These are phyloP conservation scores for Carex kokanica DNA, from an alignment of 176 grass and related monocot species.

Conservation along the genomic window DNA sequence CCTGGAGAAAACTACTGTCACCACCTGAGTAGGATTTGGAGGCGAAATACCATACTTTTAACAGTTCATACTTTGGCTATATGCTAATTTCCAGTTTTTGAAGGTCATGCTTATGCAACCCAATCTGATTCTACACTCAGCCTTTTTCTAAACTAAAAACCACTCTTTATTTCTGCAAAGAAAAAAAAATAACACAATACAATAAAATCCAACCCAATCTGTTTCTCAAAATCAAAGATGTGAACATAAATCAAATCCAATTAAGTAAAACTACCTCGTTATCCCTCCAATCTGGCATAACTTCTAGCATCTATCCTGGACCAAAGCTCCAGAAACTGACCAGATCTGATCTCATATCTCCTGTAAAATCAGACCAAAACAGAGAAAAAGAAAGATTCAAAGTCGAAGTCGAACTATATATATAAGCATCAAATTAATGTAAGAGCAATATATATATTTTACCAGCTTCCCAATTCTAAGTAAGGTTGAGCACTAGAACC, in stretches of 20 bases:
- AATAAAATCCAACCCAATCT: not conserved
- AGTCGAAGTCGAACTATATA: not conserved
- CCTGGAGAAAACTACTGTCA: not conserved
- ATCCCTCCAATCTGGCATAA: constrained; percentile 30
- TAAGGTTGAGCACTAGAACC: not conserved
- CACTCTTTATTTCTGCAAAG: not conserved
- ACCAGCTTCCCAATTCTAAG: constrained; percentile 17
- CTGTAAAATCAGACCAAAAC: constrained; percentile 20
- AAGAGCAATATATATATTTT: not conserved
- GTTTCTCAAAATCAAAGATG: not conserved
- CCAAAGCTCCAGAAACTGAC: constrained; percentile 20
- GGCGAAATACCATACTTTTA: not conserved
- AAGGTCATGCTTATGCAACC: not conserved
- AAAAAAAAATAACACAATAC: not conserved
- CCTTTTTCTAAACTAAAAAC: not conserved
- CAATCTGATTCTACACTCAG: not conserved
- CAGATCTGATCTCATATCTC: constrained; percentile 28
- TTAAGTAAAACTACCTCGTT: constrained; percentile 23
- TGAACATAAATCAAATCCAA: not conserved
- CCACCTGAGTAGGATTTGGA: too few relatives aligned
- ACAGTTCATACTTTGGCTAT: not conserved
- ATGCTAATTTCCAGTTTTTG: not conserved
- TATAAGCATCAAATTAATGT: not conserved
- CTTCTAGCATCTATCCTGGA: constrained; percentile 23
- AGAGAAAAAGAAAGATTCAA: not conserved